A percentile compares a stretch with the other conserved stretches of the same genome.
Conservation (phyloP, 768 basidiomycete genomes). For the Tephrocybe sp. region DNA sequence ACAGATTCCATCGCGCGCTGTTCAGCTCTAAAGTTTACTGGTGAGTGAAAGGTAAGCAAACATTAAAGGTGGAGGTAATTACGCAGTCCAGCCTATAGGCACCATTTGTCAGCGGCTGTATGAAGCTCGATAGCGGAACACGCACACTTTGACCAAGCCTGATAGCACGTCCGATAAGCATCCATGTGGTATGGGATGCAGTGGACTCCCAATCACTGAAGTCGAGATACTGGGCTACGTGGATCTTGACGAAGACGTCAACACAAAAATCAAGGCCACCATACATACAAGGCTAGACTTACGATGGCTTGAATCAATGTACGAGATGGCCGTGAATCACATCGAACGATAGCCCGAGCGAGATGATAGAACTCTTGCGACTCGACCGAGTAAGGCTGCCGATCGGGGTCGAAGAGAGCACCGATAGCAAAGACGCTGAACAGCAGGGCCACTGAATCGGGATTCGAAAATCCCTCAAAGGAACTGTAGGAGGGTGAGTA, state of each 20-base stretch:
- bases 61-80: slow-evolving; percentile 7
- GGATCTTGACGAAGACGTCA: slow-evolving; percentile 22
- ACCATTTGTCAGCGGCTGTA: too few species aligned
- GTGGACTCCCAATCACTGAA: slow-evolving; percentile 50
- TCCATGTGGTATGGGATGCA: slow-evolving; percentile 50
- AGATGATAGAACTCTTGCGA: slow-evolving; percentile 66
- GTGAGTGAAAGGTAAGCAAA: not conserved
- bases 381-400: slow-evolving; percentile 47
- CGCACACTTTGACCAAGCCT: slow-evolving; percentile 61
- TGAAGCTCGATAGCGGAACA: too few species aligned
- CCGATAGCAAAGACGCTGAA: slow-evolving; percentile 69
- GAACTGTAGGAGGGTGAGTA: slow-evolving; percentile 26
- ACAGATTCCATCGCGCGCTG: slow-evolving; percentile 59
- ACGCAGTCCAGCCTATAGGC: slow-evolving; percentile 54
- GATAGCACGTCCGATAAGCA: slow-evolving; percentile 58
- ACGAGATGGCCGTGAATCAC: slow-evolving; percentile 54
- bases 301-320: slow-evolving; percentile 58
- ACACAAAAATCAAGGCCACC: not conserved
- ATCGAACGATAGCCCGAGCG: slow-evolving; percentile 50
- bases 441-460: slow-evolving; percentile 61
- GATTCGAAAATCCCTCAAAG: slow-evolving; percentile 35
- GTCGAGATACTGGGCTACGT: slow-evolving; percentile 53
- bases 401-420: slow-evolving; percentile 54
- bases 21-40: slow-evolving; percentile 47
- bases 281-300: slow-evolving; percentile 18